Percentiles rank a stretch among this genome's conserved stretches.
Conservation (phyloP, 2,329 filamentous ascomycete genomes). For the Xylariaceae sp. region DNA sequence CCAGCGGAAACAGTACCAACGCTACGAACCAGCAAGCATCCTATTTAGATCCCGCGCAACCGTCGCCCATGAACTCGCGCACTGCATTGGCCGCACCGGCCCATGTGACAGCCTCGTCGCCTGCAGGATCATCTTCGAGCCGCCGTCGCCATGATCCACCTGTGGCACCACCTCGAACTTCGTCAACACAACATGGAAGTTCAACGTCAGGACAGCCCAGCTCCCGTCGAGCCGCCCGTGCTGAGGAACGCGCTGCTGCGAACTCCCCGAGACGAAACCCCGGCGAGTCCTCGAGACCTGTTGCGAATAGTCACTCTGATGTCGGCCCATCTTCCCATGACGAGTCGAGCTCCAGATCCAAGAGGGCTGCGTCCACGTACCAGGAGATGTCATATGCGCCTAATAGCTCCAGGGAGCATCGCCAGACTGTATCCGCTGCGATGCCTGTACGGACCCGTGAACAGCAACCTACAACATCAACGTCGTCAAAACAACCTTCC, state of each 20-base stretch:
- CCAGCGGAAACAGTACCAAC: slow-evolving; percentile 48
- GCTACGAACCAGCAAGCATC: slow-evolving; percentile 22
- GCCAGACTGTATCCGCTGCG: slow-evolving; percentile 32
- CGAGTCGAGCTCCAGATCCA: slow-evolving; percentile 36
- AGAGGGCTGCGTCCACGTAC: slow-evolving; percentile 35
- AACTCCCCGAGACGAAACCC: slow-evolving; percentile 41
- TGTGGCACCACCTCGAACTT: slow-evolving; percentile 75
- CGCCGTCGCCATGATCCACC: slow-evolving; percentile 62
- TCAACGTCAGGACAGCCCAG: slow-evolving; percentile 31
- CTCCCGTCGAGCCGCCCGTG: slow-evolving; percentile 42
- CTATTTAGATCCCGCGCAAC: slow-evolving; percentile 31
- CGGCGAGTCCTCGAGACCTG: slow-evolving; percentile 32
- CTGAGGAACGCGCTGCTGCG: slow-evolving; percentile 41
- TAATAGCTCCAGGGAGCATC: slow-evolving; percentile 38
- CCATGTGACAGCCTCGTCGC: slow-evolving; percentile 36
- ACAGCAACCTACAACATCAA: slow-evolving; percentile 36
- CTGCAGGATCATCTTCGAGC: slow-evolving; percentile 43
- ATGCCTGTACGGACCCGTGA: slow-evolving; percentile 44
- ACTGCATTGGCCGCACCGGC: slow-evolving; percentile 42
- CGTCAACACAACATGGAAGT: slow-evolving; percentile 60
- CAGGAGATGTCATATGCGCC: slow-evolving; percentile 40
- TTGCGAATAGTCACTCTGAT: slow-evolving; percentile 32
- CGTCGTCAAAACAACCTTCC: slow-evolving; percentile 56
- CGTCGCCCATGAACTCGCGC: slow-evolving; percentile 46
- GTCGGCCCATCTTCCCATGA: slow-evolving; percentile 29